Evolutionary conservation across 768 basidiomycete genomes (phyloP), one percentile per base, ranked within the genome.

Genomic region (Pleurotus sapidus): DNA sequence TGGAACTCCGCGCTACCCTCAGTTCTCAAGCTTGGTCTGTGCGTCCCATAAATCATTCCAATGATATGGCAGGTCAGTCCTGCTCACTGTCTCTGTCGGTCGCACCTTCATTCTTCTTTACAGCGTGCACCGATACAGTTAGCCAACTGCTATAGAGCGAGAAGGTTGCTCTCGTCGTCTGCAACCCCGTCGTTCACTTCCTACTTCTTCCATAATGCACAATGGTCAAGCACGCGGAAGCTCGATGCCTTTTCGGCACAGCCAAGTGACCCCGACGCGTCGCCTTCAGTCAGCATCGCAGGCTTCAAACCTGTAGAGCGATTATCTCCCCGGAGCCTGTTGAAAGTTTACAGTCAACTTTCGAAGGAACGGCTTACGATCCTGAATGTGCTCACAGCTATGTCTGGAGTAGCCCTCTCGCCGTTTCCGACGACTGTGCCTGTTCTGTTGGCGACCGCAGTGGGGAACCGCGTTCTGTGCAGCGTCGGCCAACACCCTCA

Each of bases 401-500:
- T 96, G 81, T 88, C 92, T 5, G 89, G 94, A 27, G 91, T 98
- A 42, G 96, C 97, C 1, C 78, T 99, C 17, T 98, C 91, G 2
- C 97, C 97, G 0, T 72, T 94, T 15, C 91, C 93, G 3, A 81
- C 91, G 0, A 87, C 90, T 2, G 75, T 98, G 0, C 91, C 94
- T 1, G 82, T 93, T 12, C 79, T 99, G 8, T 78, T 98, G 3
- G 85, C 90, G 14, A 91, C 95, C 0, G 93, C 95, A 0, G 67
- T 90, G 24, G 97, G 97, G 97, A 40, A 98, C 95, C 0, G 84
- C 88, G 0, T 79, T 99, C 43, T 97, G 95, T 68, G 88, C 90
- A 4, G 93, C 94, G 2, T 91, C 95, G 0, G 97, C 97, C 25
- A 98, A 98, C 68, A 82, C 96, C 2, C 78, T 97, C 64, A 99